Base-by-base conservation (phyloP, 768 basidiomycete genomes). In the Dioszegia hungarica region DNA sequence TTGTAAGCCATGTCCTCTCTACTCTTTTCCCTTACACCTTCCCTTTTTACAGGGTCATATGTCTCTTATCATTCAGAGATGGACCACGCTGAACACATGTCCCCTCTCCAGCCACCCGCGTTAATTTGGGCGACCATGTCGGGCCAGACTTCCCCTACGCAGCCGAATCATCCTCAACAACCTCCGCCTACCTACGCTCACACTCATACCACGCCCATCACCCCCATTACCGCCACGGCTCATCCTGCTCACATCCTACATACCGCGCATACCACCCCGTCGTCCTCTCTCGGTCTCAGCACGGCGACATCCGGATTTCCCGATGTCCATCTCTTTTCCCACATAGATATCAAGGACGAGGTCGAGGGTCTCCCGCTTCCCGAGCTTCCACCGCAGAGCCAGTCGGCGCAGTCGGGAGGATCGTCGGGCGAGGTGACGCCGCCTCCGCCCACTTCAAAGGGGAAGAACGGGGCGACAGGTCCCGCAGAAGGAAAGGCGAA, bases 381-480 rank as follows among this genome's bases (percentile, higher is more conserved):
- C n/a, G n/a, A n/a, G n/a, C n/a, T n/a, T n/a, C n/a, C n/a, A n/a
- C n/a, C n/a, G n/a, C n/a, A n/a, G n/a, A n/a, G n/a, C n/a, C n/a
- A n/a, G n/a, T n/a, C n/a, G n/a, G n/a, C n/a, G n/a, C 33, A 39
- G n/a, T 29, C 45, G 36, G 19, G 46, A 22, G 34, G 38, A 41
- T 33, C 43, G 15, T 24, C 36, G 19, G 19, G 2, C 15, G 56
- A 51, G 29, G 20, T n/a, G 14, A 43, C 28, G 6, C 31, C 39
- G 34, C 63, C 39, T 22, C 34, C 24, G 20, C 36, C 49, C n/a
- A 17, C 36, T 38, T 36, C 68, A 33, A 63, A 72, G 48, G 68
- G 73, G 53, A 75, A 73, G 64, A 75, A 74, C 47, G 71, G 68
- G 11, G 59, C 67, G 5, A 67, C 64, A 10, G 68, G 71, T 36